phyloP scores from a whole-genome alignment of 257 asterid species.

The Striga asiatica region DNA sequence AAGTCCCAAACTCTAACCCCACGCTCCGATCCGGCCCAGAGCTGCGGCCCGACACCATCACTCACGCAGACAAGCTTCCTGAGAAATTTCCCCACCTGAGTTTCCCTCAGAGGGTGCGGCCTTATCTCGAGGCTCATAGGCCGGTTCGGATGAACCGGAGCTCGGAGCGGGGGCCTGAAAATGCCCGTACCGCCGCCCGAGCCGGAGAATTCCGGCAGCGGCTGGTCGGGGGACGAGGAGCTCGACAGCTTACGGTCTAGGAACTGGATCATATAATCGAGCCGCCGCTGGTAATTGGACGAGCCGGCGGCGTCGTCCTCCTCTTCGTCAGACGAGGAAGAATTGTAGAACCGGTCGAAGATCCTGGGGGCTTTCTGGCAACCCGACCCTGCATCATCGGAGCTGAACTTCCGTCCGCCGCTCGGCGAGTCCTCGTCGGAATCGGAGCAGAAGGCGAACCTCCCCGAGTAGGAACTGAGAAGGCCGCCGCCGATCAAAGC shows the following conservation, averaged over 20 bases:
- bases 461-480: conserved; percentile 27
- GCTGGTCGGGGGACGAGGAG: conserved; percentile 30
- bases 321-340: conserved; percentile 58
- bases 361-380: conserved; percentile 37
- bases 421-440: conserved; percentile 25
- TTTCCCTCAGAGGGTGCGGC: conserved; percentile 82
- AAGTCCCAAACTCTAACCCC: conserved; percentile 76
- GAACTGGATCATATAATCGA: conserved; percentile 82
- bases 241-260: conserved; percentile 68
- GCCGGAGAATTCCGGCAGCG: conserved; percentile 58
- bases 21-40: conserved; percentile 94
- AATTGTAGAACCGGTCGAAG: conserved; percentile 74
- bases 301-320: conserved; percentile 37
- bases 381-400: conserved; percentile 27
- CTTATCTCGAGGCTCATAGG: conserved; percentile 79
- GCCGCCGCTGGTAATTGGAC: conserved; percentile 56
- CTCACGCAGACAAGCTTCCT: conserved; percentile 46
- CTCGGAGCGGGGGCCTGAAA: conserved; percentile 57
- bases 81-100: conserved; percentile 66
- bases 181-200: conserved; percentile 58
- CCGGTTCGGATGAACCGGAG: conserved; percentile 54
- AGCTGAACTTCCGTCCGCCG: conserved; percentile 22
- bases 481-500: conserved; percentile 24
- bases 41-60: conserved; percentile 48
- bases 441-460: conserved; percentile 30